phyloP scores from a whole-genome alignment of 805 yeast genomes.

The Maudiozyma turicensis region DNA sequence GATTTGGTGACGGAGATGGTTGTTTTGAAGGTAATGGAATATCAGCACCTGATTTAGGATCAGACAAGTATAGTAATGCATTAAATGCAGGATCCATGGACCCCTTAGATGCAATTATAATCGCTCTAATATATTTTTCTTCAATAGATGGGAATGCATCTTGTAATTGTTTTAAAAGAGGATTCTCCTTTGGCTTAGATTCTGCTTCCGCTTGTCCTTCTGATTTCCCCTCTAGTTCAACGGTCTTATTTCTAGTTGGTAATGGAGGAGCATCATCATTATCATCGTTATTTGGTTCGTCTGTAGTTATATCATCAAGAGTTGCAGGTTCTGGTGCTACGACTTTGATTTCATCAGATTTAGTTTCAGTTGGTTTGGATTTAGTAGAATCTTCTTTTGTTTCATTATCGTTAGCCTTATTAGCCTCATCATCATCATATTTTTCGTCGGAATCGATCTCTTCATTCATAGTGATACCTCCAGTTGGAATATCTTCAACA shows the following conservation, averaged over 20 bases:
- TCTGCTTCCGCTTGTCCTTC: background rate
- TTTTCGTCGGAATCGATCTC: background rate
- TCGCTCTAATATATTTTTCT: conserved; percentile 60
- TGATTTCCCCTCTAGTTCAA: background rate
- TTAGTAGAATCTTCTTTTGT: background rate
- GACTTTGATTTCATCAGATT: conserved; percentile 1
- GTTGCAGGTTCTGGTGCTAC: conserved; percentile 5
- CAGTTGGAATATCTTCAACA: background rate
- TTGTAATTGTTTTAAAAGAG: conserved; percentile 41
- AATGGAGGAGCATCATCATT: conserved; percentile 1
- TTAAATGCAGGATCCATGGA: conserved; percentile 77
- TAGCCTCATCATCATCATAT: too few relatives aligned
- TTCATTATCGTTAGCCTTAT: conserved; percentile 1
- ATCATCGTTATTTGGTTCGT: background rate
- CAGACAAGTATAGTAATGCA: conserved; percentile 72
- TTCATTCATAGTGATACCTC: conserved; percentile 1
- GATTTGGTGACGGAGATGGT: conserved; percentile 13
- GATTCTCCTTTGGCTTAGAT: conserved; percentile 11
- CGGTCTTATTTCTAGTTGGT: conserved; percentile 4
- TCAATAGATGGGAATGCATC: conserved; percentile 85
- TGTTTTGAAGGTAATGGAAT: conserved; percentile 40
- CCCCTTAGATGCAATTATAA: conserved; percentile 79
- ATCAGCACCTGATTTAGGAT: conserved; percentile 45
- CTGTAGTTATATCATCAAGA: background rate
- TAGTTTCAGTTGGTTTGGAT: background rate